Percentiles rank a stretch among this genome's conserved stretches.
These are phyloP conservation scores for Lipomyces kockii DNA, from an alignment of 805 yeast species.

Conservation along the genomic window DNA sequence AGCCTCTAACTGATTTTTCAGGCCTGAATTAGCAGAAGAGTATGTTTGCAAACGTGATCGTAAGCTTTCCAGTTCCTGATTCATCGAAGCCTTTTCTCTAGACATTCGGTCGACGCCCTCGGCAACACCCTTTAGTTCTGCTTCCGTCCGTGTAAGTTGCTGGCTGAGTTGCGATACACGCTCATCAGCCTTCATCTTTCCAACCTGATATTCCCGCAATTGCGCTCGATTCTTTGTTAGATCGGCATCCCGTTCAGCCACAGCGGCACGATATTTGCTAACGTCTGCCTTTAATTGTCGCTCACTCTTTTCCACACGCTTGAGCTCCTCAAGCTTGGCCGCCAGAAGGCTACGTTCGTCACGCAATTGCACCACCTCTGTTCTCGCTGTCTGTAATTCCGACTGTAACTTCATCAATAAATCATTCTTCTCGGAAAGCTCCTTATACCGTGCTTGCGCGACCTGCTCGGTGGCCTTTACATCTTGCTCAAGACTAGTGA, in stretches of 20 bases:
- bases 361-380: conserved; percentile 31
- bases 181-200: conserved; percentile 26
- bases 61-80: conserved; percentile 45
- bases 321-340: conserved; percentile 23
- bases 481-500: conserved; percentile 37
- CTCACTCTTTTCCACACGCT: conserved; percentile 32
- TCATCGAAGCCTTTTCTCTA: conserved; percentile 47
- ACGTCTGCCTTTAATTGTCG: conserved; percentile 21
- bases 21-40: conserved; percentile 48
- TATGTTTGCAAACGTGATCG: conserved; percentile 50
- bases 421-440: conserved; percentile 42
- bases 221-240: conserved; percentile 23
- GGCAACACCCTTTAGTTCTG: conserved; percentile 18
- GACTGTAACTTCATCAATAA: conserved; percentile 37
- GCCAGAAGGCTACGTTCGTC: conserved; percentile 35
- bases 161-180: conserved; percentile 41
- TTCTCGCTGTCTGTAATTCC: conserved; percentile 29
- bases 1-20: conserved; percentile 52
- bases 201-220: conserved; percentile 27
- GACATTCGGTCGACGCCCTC: conserved; percentile 38
- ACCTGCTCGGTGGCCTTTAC: conserved; percentile 40
- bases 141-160: conserved; percentile 36
- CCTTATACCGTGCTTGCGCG: conserved; percentile 51
- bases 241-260: conserved; percentile 31
- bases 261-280: conserved; percentile 19